These are phyloP conservation scores for Amborella trichopoda DNA, from an alignment of 164 flowering plant species.

Conservation along the genomic window DNA sequence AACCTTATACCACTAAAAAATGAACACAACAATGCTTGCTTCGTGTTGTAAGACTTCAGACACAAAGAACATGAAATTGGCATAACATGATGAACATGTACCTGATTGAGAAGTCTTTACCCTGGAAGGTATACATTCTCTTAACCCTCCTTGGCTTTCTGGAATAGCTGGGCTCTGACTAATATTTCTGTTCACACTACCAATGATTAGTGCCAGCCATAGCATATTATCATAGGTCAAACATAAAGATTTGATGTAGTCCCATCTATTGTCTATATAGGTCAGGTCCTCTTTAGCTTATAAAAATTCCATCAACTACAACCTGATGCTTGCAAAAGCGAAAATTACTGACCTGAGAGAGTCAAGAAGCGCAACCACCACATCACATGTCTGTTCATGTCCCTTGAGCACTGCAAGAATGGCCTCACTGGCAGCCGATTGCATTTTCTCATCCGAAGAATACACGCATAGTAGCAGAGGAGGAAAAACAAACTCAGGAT, in stretches of 20 bases:
- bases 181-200: conserved; percentile 27
- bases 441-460: conserved; percentile 21
- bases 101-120: conserved; percentile 7
- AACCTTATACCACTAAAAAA: too few species aligned
- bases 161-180: conserved; percentile 17
- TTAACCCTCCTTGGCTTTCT: conserved; percentile 12
- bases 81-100: neutral
- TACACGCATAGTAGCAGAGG: conserved; percentile 32
- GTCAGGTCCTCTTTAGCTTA: too few species aligned
- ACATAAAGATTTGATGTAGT: too few species aligned
- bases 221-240: too few species aligned
- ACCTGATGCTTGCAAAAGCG: too few species aligned
- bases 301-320: too few species aligned
- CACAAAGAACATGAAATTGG: too few species aligned
- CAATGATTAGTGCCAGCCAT: too few species aligned
- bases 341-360: conserved; percentile 38
- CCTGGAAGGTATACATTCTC: conserved; percentile 24
- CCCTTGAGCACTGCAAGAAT: conserved; percentile 34
- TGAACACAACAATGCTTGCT: too few species aligned
- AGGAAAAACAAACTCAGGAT: conserved; percentile 56
- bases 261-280: too few species aligned
- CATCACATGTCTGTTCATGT: conserved; percentile 40
- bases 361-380: conserved; percentile 54
- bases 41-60: too few species aligned
- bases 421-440: conserved; percentile 30